phyloP scores from a whole-genome alignment of 371 early-diverging fungal genomes.

The Caulochytrium protostelioides region DNA sequence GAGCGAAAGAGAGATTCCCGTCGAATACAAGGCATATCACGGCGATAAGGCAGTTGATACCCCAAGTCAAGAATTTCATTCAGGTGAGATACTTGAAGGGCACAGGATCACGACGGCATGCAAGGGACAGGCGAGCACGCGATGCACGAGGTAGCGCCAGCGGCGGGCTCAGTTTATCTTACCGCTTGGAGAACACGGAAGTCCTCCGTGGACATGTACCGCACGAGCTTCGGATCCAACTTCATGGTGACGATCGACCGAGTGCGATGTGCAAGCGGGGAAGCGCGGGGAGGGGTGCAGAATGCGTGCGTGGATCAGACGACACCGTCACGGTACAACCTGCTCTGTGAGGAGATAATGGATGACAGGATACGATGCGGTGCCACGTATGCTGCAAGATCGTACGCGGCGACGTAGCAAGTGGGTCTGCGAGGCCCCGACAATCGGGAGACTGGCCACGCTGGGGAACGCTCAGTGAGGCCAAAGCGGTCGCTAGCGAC shows the following conservation, averaged over 20 bases:
- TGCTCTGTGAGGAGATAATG: too few species aligned
- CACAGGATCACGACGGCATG: not conserved
- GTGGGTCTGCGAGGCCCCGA: too few species aligned
- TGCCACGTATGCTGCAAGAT: too few species aligned
- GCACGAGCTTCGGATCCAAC: constrained; percentile 74
- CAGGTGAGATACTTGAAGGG: not conserved
- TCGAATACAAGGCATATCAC: not conserved
- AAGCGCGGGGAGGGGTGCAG: too few species aligned
- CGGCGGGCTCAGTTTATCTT: constrained; percentile 4
- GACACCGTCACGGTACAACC: too few species aligned
- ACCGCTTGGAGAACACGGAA: constrained; percentile 89
- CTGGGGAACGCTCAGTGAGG: too few species aligned
- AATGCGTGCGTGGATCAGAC: too few species aligned
- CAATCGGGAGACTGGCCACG: too few species aligned
- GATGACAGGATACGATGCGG: too few species aligned
- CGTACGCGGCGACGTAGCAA: too few species aligned
- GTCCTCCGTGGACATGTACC: constrained; percentile 80
- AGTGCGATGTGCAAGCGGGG: too few species aligned
- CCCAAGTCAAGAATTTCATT: not conserved
- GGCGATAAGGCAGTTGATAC: not conserved
- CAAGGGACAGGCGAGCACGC: not conserved
- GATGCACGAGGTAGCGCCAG: not conserved
- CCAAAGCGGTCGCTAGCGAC: too few species aligned
- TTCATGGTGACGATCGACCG: constrained; percentile 42
- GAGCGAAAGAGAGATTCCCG: not conserved